Base-by-base conservation (phyloP, 345 rosid species). In the Gossypium australe region DNA sequence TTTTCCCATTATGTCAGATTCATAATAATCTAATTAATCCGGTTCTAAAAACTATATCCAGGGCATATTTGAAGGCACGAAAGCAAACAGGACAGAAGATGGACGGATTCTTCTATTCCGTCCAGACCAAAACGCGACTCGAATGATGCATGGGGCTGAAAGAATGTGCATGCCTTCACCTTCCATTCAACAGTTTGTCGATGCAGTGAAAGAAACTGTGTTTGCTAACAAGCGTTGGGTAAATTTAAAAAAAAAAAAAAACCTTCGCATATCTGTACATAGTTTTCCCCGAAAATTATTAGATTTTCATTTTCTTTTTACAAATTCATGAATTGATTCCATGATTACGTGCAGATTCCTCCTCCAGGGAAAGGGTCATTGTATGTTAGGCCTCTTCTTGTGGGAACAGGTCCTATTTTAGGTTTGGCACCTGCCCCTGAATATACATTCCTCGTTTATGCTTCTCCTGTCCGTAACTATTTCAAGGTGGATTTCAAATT, bases 101-200 rank as follows among this genome's bases (percentile, higher is more conserved):
- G 92, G 97, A 13, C 75, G 83, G 74, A 58, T 92, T 74, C 86
- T 90, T 59, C 77, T 94, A 4, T 94, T 90, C 79, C 94, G 98
- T 0, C 97, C 89, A 0, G 95, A 87, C 17, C 86, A 85, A 48
- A 89, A 94, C 56, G 98, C 97, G 1, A 38, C 80, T 17, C 78
- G 97, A 2, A 89, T 94, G 97, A 84, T 65, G 81, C 57, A 63
- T 53, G 97, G 98, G 0, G 90, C 97, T 22, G 95, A 92, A 58
- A 88, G 97, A 79, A 72, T 94, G 92, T 88, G 95, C 75, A 89
- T 94, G 98, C 89, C 88, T 25, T 89, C 84, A 38, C 97, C 92
- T 51, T 87, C 98, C 29, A 69, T 85, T 62, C 85, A 86, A 58
- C 97, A 94, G 41, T 90, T 94, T 24, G 75, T 90, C 14, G 83